Percentiles rank a stretch among this genome's conserved stretches.
Conservation (phyloP, 2,329 filamentous ascomycete genomes). For the Cladophialophora chaetospira region DNA sequence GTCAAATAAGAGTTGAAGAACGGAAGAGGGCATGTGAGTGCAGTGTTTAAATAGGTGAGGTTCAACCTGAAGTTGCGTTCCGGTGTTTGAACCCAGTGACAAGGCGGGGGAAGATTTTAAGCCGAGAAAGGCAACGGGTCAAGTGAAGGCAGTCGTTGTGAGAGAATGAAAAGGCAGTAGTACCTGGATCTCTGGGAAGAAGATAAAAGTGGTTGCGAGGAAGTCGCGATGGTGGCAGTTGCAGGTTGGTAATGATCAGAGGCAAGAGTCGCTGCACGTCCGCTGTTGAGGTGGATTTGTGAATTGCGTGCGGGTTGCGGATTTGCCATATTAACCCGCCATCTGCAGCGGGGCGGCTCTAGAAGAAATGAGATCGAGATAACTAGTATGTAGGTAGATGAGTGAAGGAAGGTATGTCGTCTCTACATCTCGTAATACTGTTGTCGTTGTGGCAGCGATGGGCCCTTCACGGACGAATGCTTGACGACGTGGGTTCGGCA, state of each 20-base stretch:
- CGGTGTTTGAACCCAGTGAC: conserved; percentile 12
- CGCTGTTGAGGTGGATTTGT: conserved; percentile 28
- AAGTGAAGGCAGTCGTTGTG: conserved; percentile 20
- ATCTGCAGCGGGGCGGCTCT: conserved; percentile 20
- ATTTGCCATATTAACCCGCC: conserved; percentile 34
- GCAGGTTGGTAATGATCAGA: conserved; percentile 26
- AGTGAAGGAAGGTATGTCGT: conserved; percentile 1
- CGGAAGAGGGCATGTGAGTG: conserved; percentile 11
- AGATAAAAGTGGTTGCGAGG: conserved; percentile 36
- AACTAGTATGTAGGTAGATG: conserved; percentile 8
- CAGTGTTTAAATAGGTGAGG: conserved; percentile 12
- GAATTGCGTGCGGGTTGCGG: conserved; percentile 30
- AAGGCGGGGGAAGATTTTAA: conserved; percentile 17
- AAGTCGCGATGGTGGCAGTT: conserved; percentile 20
- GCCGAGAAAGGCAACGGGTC: conserved; percentile 14
- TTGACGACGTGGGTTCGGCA: conserved; percentile 8
- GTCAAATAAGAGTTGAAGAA: conserved; percentile 11
- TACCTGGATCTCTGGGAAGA: conserved; percentile 28
- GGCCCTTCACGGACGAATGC: conserved; percentile 1
- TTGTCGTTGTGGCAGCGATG: neutral
- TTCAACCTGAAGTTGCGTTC: conserved; percentile 5
- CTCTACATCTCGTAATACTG: neutral
- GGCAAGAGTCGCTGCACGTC: conserved; percentile 35
- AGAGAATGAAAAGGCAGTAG: conserved; percentile 13
- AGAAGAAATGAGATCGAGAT: conserved; percentile 3